Evolutionary conservation across 306 rosid species (phyloP).

Genomic region (Arachis hypogaea): DNA sequence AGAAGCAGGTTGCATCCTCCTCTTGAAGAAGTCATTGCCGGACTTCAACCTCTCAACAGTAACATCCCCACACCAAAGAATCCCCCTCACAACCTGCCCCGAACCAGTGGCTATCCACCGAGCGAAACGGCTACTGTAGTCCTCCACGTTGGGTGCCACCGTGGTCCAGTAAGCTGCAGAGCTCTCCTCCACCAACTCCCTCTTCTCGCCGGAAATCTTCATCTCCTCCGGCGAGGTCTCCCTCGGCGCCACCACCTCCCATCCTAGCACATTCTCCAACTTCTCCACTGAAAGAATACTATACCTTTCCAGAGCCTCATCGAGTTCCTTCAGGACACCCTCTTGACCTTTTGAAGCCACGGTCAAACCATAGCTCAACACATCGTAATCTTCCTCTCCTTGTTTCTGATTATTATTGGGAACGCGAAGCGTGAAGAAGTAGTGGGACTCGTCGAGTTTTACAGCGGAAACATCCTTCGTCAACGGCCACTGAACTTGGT

Average conservation of each 20-base stretch:
- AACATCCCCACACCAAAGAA: conserved; percentile 85
- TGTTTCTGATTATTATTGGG: conserved; percentile 30
- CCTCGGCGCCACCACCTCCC: conserved; percentile 58
- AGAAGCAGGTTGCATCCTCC: conserved; percentile 53
- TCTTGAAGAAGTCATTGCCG: conserved; percentile 78
- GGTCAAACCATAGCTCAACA: conserved; percentile 76
- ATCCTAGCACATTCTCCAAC: conserved; percentile 44
- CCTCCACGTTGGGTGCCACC: conserved; percentile 90
- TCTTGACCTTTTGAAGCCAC: conserved; percentile 64
- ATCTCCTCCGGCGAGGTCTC: conserved; percentile 61
- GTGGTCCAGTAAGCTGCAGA: conserved; percentile 92
- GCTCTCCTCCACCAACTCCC: conserved; percentile 49
- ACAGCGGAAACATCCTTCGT: conserved; percentile 78
- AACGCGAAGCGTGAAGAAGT: conserved; percentile 68
- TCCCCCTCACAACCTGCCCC: conserved; percentile 78
- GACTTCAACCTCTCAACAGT: conserved; percentile 80
- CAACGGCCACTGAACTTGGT: conserved; percentile 79
- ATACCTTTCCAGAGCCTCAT: conserved; percentile 61
- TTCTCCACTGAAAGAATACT: conserved; percentile 65
- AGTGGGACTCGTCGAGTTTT: conserved; percentile 76
- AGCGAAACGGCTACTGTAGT: conserved; percentile 61
- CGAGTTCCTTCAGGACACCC: conserved; percentile 54
- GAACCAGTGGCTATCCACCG: conserved; percentile 82
- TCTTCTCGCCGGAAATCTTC: conserved; percentile 43
- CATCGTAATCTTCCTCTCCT: conserved; percentile 35